These are phyloP conservation scores for Camellia lanceoleosa DNA, from an alignment of 148 eudicot species.

Conservation along the genomic window DNA sequence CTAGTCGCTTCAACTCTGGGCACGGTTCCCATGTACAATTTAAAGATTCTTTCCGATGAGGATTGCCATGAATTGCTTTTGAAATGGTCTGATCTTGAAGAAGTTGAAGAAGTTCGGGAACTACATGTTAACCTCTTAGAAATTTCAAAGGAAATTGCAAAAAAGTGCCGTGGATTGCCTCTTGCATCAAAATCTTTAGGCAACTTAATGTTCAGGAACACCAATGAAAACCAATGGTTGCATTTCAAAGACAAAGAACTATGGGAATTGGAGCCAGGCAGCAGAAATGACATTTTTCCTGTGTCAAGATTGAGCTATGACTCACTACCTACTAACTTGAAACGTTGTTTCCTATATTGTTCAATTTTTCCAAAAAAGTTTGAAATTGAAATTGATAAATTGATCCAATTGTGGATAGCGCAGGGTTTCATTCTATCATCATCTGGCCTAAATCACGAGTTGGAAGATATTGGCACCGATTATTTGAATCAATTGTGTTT, in stretches of 20 bases:
- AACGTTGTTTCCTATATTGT: constrained; percentile 14
- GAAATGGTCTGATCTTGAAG: constrained; percentile 6
- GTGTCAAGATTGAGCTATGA: neutral
- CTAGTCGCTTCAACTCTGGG: constrained; percentile 12
- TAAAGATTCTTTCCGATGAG: constrained; percentile 9
- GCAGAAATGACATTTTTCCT: neutral
- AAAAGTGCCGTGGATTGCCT: constrained; percentile 8
- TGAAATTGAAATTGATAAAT: neutral
- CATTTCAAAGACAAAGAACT: neutral
- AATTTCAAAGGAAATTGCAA: constrained; percentile 7
- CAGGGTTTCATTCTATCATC: neutral
- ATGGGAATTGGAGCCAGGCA: neutral
- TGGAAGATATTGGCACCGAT: no score
- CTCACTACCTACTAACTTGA: constrained; percentile 10
- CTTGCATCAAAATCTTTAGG: neutral
- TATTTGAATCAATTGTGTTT: no score
- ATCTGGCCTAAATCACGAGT: no score
- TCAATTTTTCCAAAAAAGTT: constrained; percentile 3
- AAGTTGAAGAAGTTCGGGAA: neutral
- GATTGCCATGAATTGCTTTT: constrained; percentile 16
- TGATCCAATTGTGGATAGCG: constrained; percentile 4
- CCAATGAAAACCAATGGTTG: neutral
- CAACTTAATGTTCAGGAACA: neutral
- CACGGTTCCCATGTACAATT: neutral
- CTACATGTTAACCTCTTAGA: neutral